These are phyloP conservation scores for Royoungia palumana DNA, from an alignment of 768 basidiomycete genomes.

Conservation along the genomic window DNA sequence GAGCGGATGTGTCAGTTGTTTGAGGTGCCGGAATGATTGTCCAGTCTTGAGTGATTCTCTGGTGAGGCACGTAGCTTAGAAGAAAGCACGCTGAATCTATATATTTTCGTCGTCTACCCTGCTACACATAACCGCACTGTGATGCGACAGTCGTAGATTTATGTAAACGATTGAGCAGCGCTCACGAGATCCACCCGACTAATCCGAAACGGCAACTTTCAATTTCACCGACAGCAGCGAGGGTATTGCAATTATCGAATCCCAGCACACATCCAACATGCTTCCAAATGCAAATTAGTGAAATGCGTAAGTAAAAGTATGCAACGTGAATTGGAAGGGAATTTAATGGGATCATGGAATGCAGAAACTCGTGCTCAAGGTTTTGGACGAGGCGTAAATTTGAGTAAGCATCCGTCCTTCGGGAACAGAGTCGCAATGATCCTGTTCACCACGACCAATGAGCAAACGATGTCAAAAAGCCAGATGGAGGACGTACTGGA, in stretches of 20 bases:
- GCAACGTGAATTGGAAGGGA: background rate
- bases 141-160: background rate
- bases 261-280: background rate
- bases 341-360: background rate
- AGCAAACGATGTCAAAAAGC: background rate
- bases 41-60: too few species aligned
- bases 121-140: too few species aligned
- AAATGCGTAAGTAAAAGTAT: conserved; percentile 14
- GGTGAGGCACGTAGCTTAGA: background rate
- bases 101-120: too few species aligned
- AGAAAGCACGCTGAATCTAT: background rate
- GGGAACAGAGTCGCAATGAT: conserved; percentile 98
- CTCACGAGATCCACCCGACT: too few species aligned
- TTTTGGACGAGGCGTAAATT: conserved; percentile 59
- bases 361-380: conserved; percentile 5
- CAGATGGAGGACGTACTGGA: conserved; percentile 57
- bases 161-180: too few species aligned
- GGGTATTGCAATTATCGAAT: background rate
- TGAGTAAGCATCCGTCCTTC: conserved; percentile 83
- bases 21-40: conserved; percentile 27
- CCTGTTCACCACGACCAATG: conserved; percentile 34
- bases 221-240: too few species aligned
- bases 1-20: conserved; percentile 34
- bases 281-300: conserved; percentile 15
- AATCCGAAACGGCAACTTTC: too few species aligned